Evolutionary conservation across 169 alveolate species (phyloP).

Genomic region (Pseudocohnilembus persalinus): DNA sequence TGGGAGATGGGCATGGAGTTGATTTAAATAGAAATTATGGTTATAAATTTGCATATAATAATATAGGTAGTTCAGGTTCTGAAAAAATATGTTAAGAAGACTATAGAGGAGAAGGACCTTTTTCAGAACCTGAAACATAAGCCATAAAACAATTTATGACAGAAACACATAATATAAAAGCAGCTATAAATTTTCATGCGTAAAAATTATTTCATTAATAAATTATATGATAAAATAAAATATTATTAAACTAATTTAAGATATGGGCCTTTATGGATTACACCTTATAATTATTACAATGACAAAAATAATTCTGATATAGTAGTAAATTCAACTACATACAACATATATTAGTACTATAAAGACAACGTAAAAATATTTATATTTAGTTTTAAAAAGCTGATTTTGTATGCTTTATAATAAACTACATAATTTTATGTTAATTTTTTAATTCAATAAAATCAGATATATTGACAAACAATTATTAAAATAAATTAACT

Average conservation of each 20-base stretch:
- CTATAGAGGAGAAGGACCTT: constrained; percentile 82
- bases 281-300: constrained; percentile 44
- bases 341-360: no score
- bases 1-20: constrained; percentile 46
- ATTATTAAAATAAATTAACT: no score
- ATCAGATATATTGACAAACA: no score
- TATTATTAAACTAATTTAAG: not conserved
- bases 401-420: no score
- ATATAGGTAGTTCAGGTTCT: constrained; percentile 65
- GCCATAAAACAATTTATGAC: constrained; percentile 44
- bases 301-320: not conserved
- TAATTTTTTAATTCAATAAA: no score
- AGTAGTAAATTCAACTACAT: not conserved
- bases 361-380: not conserved
- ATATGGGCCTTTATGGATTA: constrained; percentile 39
- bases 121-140: constrained; percentile 85
- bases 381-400: no score
- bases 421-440: no score
- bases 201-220: not conserved
- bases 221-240: not conserved
- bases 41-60: constrained; percentile 63
- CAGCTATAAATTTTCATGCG: constrained; percentile 43
- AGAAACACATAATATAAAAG: not conserved
- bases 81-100: constrained; percentile 74
- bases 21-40: constrained; percentile 78